phyloP scores from a whole-genome alignment of 1,284 basidiomycete genomes.

The Trametes polyzona region DNA sequence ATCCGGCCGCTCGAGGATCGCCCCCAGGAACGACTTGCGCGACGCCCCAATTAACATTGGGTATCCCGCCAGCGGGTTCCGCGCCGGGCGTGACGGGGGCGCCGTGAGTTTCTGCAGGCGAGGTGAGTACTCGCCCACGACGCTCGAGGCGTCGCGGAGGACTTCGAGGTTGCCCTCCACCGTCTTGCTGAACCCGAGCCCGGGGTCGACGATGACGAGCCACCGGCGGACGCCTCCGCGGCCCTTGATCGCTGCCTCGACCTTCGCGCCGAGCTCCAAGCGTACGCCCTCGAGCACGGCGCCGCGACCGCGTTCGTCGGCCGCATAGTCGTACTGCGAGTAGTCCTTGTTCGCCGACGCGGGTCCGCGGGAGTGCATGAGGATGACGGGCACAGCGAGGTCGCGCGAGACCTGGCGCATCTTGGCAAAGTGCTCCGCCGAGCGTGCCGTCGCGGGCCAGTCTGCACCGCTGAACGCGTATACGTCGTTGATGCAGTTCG shows the following conservation, averaged over 20 bases:
- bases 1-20: constrained; percentile 53
- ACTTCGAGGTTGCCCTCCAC: constrained; percentile 77
- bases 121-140: constrained; percentile 47
- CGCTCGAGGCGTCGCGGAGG: constrained; percentile 54
- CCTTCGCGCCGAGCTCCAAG: constrained; percentile 73
- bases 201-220: constrained; percentile 93
- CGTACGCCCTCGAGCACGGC: constrained; percentile 75
- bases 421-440: constrained; percentile 43
- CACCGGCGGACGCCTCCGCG: constrained; percentile 82
- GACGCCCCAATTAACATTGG: constrained; percentile 83
- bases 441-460: constrained; percentile 46
- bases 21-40: constrained; percentile 83
- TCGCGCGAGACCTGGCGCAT: constrained; percentile 75
- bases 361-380: constrained; percentile 95
- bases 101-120: constrained; percentile 27
- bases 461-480: constrained; percentile 76
- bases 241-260: constrained; percentile 72
- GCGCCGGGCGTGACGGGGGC: constrained; percentile 9
- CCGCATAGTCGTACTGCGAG: constrained; percentile 47
- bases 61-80: constrained; percentile 64
- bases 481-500: constrained; percentile 95
- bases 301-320: constrained; percentile 31
- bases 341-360: constrained; percentile 78
- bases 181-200: constrained; percentile 94
- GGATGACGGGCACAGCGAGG: constrained; percentile 71